Base-by-base conservation (phyloP, 352 stramenopile genomes). In the Phytophthora hibernalis region DNA sequence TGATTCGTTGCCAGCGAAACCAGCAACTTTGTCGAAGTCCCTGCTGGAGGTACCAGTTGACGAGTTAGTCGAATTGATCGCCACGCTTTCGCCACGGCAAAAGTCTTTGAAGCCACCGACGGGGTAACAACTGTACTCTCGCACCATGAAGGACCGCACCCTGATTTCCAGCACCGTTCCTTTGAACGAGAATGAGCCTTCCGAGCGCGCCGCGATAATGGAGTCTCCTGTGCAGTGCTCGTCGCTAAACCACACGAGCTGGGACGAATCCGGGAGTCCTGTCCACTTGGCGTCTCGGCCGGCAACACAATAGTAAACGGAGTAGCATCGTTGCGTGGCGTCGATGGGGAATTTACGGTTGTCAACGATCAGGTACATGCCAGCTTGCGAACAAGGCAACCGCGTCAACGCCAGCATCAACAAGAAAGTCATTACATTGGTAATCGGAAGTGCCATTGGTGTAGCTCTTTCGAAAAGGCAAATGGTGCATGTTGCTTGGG, bases 61-160 rank as follows among this genome's bases (percentile, higher is more conserved):
- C 33, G 7, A 13, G 2, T n/a, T 35, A 2, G 18, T 45, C 30
- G 33, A 44, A n/a, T 31, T 47, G n/a, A 53, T 28, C 24, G 8
- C 26, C 2, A 28, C 31, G 11, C 15, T 42, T 50, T 60, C 22
- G 15, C 6, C 6, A 7, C 33, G 3, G 54, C 54, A 54, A 21
- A 24, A 54, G 21, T 54, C 31, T 8, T 42, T 11, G 15, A 54
- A 38, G 6, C 54, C 28, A 8, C 47, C 30, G 33, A 62, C 13
- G 8, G 54, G 54, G 15, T 21, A 54, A n/a, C 44, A 43, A 30
- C 54, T 54, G 31, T 54, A 62, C 44, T 62, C 16, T 21, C 54
- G 28, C 28, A 62, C 54, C 54, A 62, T 54, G 43, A 54, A 62
- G 9, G 31, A 48, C 24, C 1, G 13, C 43, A 62, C 43, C 15